phyloP scores from a whole-genome alignment of 768 basidiomycete species.

The Kwoniella pini region DNA sequence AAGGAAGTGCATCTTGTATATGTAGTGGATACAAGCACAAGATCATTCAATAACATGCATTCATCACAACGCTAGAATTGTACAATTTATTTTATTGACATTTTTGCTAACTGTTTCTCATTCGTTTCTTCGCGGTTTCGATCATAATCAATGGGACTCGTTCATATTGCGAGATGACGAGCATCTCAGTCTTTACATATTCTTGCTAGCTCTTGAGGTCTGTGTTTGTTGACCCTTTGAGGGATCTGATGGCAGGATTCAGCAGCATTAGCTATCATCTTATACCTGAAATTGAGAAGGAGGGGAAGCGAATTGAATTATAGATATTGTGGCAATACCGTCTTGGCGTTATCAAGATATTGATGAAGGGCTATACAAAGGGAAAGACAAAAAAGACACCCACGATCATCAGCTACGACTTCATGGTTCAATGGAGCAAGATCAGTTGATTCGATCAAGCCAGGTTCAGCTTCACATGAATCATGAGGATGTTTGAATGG shows the following conservation, averaged over 20 bases:
- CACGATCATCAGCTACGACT: constrained; percentile 34
- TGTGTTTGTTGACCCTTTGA: neutral
- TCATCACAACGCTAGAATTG: too few species aligned
- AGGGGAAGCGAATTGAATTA: too few species aligned
- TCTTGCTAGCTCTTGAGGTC: constrained; percentile 3
- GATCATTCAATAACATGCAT: too few species aligned
- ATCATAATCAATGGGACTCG: too few species aligned
- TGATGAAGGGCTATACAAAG: neutral
- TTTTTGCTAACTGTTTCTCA: too few species aligned
- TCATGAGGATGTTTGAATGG: constrained; percentile 13
- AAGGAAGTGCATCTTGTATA: too few species aligned
- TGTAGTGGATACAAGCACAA: too few species aligned
- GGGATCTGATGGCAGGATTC: neutral
- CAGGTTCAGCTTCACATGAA: constrained; percentile 26
- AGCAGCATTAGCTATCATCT: neutral
- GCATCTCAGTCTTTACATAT: neutral
- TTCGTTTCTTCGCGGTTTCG: too few species aligned
- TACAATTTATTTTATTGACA: too few species aligned
- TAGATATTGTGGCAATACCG: too few species aligned
- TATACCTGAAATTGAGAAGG: neutral
- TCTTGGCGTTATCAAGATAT: too few species aligned
- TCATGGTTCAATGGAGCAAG: constrained; percentile 33
- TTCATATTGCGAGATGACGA: too few species aligned
- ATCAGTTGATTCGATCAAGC: constrained; percentile 36
- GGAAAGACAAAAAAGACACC: neutral